Evolutionary conservation across 2,329 filamentous ascomycete species (phyloP).

Genomic region (Hypoxylon sp.): DNA sequence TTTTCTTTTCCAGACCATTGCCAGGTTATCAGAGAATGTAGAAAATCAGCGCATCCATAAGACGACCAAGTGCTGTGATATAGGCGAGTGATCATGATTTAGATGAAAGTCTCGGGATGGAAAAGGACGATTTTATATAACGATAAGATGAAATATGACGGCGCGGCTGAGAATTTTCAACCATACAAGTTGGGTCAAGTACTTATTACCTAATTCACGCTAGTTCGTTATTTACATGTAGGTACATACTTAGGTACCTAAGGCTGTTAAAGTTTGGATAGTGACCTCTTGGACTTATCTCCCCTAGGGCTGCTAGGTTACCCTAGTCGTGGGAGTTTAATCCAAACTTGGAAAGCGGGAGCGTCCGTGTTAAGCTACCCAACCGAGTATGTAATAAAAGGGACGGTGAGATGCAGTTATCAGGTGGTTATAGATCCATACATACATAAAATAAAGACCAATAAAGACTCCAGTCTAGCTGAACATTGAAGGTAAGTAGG

Average conservation of each 20-base stretch:
- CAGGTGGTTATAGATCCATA: no score
- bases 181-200: background rate
- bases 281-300: background rate
- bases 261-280: background rate
- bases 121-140: conserved; percentile 19
- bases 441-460: no score
- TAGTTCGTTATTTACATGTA: conserved; percentile 20
- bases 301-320: background rate
- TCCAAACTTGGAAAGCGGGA: conserved; percentile 27
- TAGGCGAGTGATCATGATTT: conserved; percentile 7
- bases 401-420: background rate
- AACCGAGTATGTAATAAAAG: background rate
- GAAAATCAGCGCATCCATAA: conserved; percentile 8
- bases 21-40: background rate
- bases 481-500: no score
- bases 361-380: conserved; percentile 3
- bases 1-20: conserved; percentile 12
- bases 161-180: conserved; percentile 45
- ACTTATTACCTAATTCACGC: conserved; percentile 33
- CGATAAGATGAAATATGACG: conserved; percentile 9
- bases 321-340: background rate
- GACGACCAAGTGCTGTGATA: conserved; percentile 1
- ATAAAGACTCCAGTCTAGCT: no score
- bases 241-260: background rate
- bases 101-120: conserved; percentile 4